These are phyloP conservation scores for Paramecium tetraurelia DNA, from an alignment of 73 alveolate genomes.

Conservation along the genomic window DNA sequence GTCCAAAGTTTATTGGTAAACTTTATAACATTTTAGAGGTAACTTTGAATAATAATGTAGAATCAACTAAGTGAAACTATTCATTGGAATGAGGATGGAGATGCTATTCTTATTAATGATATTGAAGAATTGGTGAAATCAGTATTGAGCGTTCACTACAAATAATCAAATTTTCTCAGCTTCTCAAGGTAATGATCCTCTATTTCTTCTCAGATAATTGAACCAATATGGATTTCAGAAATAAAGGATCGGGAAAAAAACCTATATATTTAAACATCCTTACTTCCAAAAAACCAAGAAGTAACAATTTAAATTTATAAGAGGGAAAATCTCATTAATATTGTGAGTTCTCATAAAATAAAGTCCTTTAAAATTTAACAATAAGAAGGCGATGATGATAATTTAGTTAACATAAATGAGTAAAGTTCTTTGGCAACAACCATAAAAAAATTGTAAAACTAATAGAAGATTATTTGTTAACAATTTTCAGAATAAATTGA, in stretches of 20 bases:
- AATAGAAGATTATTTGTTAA: background rate
- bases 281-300: background rate
- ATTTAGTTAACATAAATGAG: background rate
- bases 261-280: background rate
- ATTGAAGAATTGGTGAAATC: background rate
- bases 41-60: background rate
- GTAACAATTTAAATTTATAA: background rate
- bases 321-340: background rate
- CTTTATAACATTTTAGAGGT: background rate
- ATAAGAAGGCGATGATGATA: background rate
- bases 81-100: slow-evolving; percentile 1
- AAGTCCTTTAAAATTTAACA: background rate
- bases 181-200: background rate
- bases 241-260: background rate
- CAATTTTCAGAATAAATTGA: background rate
- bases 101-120: background rate
- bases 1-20: background rate
- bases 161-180: background rate
- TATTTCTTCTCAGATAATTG: background rate
- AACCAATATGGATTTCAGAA: background rate
- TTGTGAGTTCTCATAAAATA: background rate
- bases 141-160: background rate
- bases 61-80: background rate
- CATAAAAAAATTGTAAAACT: background rate
- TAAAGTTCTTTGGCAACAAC: background rate